Base-by-base conservation (phyloP, 1,139 yeast species). In the Zygosaccharomyces pseudobailii region DNA sequence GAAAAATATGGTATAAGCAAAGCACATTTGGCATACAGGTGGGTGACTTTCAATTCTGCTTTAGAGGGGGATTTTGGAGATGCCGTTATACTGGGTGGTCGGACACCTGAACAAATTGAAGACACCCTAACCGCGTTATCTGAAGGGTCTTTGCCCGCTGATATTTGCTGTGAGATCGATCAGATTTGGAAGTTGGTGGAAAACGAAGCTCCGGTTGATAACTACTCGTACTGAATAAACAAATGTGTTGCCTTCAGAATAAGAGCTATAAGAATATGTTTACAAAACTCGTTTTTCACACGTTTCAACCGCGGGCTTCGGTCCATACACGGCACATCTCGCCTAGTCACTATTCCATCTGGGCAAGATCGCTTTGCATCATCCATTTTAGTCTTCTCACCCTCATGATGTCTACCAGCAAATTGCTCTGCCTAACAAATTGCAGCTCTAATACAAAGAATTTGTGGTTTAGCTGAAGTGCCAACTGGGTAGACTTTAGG, bases 1-100 rank as follows among this genome's bases (percentile, higher is more conserved):
- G 52, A 51, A 35, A 46, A 54, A 36, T 36, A 45, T 30, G 53
- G 52, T 20, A 51, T 56, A 30, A 40, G 60, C 2, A 48, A 45
- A 31, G 53, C 58, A 27, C 51, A 50, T 22, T 42, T 59, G 41
- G 63, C 63, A 7, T 51, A 59, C 46, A 52, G 63, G n/a, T 59
- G 63, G 63, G 44, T 58, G n/a, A 49, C 46, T 36, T 54, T 55
- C 46, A 54, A 58, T 42, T 58, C 63, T 3, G 43, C 42, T 25
- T 46, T 59, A 25, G 46, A 38, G 30, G 45, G 40, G 8, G 52
- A 52, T 8, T 46, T 49, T 25, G 58, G 56, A 19, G 63, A 59
- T 41, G 63, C 69, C 9, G 55, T 67, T 34, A 66, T 68, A 42
- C 56, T 60, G 25, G 71, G 72, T 28, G 70, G 71, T 5, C 56